Conservation (phyloP, 2,329 filamentous ascomycete genomes). For the Byssothecium circinans region DNA sequence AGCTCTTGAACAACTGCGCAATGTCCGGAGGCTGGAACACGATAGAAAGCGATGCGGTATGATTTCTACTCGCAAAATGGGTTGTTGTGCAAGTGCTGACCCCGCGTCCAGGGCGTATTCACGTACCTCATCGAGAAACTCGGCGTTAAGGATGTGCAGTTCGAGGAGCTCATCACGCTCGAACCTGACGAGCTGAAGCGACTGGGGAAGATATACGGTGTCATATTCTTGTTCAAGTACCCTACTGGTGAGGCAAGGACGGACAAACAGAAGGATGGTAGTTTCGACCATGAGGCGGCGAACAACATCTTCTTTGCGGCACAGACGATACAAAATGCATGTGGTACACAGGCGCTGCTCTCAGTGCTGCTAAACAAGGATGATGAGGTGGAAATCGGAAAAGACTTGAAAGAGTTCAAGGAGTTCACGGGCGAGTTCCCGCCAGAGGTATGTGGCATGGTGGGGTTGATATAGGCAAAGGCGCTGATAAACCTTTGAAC, state of each 20-base stretch:
- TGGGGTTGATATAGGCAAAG: neutral
- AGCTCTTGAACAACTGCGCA: slow-evolving; percentile 4
- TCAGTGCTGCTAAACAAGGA: slow-evolving; percentile 88
- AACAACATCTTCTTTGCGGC: slow-evolving; percentile 88
- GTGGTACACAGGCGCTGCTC: slow-evolving; percentile 91
- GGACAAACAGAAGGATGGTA: slow-evolving; percentile 74
- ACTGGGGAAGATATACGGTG: slow-evolving; percentile 72
- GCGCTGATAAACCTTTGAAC: slow-evolving; percentile 9
- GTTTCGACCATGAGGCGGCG: slow-evolving; percentile 73
- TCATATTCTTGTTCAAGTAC: slow-evolving; percentile 99
- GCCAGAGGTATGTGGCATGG: slow-evolving; percentile 47
- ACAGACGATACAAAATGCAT: slow-evolving; percentile 98
- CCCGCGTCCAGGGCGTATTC: slow-evolving; percentile 74
- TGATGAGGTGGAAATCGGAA: slow-evolving; percentile 70
- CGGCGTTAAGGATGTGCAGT: slow-evolving; percentile 90
- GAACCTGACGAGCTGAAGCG: slow-evolving; percentile 73
- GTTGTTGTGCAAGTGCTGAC: slow-evolving; percentile 10
- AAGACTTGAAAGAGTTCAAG: slow-evolving; percentile 73
- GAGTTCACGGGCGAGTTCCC: slow-evolving; percentile 87
- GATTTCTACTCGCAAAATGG: slow-evolving; percentile 32
- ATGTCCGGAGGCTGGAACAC: slow-evolving; percentile 84
- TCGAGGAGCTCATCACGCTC: slow-evolving; percentile 91
- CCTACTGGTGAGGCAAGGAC: slow-evolving; percentile 68
- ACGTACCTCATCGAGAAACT: slow-evolving; percentile 92
- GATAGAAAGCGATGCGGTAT: slow-evolving; percentile 93